These are phyloP conservation scores for Dipodascus albidus DNA, from an alignment of 805 yeast genomes.

Conservation along the genomic window DNA sequence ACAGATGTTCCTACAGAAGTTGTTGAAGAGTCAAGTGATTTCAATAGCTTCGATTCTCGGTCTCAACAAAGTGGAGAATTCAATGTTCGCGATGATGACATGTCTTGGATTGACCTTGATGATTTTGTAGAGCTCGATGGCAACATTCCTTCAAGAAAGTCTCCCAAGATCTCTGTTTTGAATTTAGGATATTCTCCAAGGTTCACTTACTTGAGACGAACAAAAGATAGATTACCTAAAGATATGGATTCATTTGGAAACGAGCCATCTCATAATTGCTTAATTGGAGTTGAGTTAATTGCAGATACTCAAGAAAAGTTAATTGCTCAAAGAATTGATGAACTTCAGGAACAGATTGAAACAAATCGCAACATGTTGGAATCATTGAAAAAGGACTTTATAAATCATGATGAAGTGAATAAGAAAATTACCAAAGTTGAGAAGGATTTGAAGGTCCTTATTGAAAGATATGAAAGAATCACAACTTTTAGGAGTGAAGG, in stretches of 20 bases:
- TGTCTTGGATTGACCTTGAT: slow-evolving; percentile 60
- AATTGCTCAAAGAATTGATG: slow-evolving; percentile 19
- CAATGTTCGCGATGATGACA: slow-evolving; percentile 23
- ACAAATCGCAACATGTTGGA: slow-evolving; percentile 23
- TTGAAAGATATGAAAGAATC: slow-evolving; percentile 9
- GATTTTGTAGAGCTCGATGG: slow-evolving; percentile 72
- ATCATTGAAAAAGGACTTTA: slow-evolving; percentile 18
- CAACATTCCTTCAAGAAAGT: slow-evolving; percentile 13
- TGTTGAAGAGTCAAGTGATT: slow-evolving; percentile 5
- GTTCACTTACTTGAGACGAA: slow-evolving; percentile 57
- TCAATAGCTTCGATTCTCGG: slow-evolving; percentile 8
- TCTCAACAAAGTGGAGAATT: slow-evolving; percentile 15
- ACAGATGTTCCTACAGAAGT: slow-evolving; percentile 6
- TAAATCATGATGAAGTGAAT: slow-evolving; percentile 11
- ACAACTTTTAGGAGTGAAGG: slow-evolving; percentile 3
- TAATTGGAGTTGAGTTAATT: slow-evolving; percentile 25
- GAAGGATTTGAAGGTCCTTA: slow-evolving; percentile 11
- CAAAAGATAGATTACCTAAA: slow-evolving; percentile 27
- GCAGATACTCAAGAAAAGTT: slow-evolving; percentile 21
- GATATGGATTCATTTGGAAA: slow-evolving; percentile 40
- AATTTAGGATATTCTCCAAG: slow-evolving; percentile 61
- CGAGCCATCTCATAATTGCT: slow-evolving; percentile 55
- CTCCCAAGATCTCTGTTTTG: slow-evolving; percentile 34
- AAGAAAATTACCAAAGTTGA: slow-evolving; percentile 11
- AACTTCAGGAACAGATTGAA: slow-evolving; percentile 22